A percentile compares a stretch with the other conserved stretches of the same genome.
Conservation (phyloP, 495 filamentous ascomycete species). For the Penicillium nucicola region DNA sequence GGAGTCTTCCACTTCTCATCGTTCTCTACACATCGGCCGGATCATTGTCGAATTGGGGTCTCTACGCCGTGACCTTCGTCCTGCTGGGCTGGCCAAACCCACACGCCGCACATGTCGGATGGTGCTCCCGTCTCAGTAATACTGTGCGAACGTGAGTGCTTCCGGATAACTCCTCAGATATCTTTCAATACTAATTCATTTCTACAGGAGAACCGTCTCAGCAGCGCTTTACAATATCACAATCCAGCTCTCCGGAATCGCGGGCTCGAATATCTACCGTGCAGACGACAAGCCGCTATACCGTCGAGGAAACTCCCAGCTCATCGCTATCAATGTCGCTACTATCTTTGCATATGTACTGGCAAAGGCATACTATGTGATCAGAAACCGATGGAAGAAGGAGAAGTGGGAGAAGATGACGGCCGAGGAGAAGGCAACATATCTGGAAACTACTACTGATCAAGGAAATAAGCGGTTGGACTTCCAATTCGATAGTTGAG, state of each 20-base stretch:
- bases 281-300: conserved; percentile 56
- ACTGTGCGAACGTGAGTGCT: conserved; percentile 50
- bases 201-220: no score
- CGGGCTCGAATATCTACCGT: conserved; percentile 54
- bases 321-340: conserved; percentile 44
- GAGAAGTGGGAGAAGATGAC: conserved; percentile 17
- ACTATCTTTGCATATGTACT: conserved; percentile 35
- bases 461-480: conserved; percentile 37
- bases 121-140: conserved; percentile 48
- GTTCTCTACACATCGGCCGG: conserved; percentile 42
- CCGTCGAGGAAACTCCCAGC: conserved; percentile 45
- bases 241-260: conserved; percentile 48
- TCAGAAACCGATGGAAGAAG: conserved; percentile 28
- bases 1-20: conserved; percentile 31
- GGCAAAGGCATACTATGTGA: conserved; percentile 38
- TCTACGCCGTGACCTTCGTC: conserved; percentile 53
- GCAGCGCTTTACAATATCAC: conserved; percentile 54
- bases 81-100: conserved; percentile 51
- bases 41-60: conserved; percentile 46
- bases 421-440: conserved; percentile 19
- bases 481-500: conserved; percentile 28
- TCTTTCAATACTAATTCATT: no score
- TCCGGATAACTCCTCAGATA: no score
- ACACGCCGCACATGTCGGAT: conserved; percentile 30
- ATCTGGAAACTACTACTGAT: conserved; percentile 32